phyloP scores from a whole-genome alignment of 495 filamentous ascomycete genomes.

The Hypoxylon cercidicola region DNA sequence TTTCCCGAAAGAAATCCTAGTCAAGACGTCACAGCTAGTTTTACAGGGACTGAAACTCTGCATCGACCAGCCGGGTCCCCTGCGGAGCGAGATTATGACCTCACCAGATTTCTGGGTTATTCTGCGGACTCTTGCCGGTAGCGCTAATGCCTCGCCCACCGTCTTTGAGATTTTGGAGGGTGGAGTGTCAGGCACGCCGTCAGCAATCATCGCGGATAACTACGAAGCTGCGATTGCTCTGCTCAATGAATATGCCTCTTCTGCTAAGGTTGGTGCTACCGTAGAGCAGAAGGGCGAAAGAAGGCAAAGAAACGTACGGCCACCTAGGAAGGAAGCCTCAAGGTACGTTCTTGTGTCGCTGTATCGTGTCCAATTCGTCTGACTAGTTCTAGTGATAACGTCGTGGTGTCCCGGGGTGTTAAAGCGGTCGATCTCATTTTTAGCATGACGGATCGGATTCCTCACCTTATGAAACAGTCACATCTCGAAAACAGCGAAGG shows the following conservation, averaged over 20 bases:
- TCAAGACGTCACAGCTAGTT: constrained; percentile 77
- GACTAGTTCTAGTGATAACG: constrained; percentile 66
- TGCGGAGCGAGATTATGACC: constrained; percentile 91
- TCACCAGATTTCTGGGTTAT: constrained; percentile 99
- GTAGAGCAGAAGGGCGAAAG: constrained; percentile 85
- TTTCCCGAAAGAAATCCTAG: constrained; percentile 79
- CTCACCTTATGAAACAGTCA: constrained; percentile 87
- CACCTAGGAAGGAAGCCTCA: constrained; percentile 64
- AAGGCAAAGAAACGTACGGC: constrained; percentile 58
- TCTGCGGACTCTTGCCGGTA: constrained; percentile 74
- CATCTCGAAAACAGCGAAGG: constrained; percentile 90
- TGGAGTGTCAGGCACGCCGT: constrained; percentile 68
- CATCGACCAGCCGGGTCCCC: constrained; percentile 74
- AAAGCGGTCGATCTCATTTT: constrained; percentile 84
- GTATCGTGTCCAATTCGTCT: constrained; percentile 12
- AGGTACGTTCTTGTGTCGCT: constrained; percentile 55
- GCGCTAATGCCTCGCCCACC: constrained; percentile 72
- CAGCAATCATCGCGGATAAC: constrained; percentile 91
- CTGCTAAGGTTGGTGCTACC: constrained; percentile 80
- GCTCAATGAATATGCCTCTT: constrained; percentile 88
- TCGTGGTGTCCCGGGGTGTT: constrained; percentile 78
- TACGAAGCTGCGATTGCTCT: constrained; percentile 86
- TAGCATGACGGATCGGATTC: constrained; percentile 80
- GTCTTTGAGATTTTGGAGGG: constrained; percentile 89
- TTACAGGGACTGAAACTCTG: constrained; percentile 84